Conservation (phyloP, 140 eudicot species). For the Senecio squalidus region DNA sequence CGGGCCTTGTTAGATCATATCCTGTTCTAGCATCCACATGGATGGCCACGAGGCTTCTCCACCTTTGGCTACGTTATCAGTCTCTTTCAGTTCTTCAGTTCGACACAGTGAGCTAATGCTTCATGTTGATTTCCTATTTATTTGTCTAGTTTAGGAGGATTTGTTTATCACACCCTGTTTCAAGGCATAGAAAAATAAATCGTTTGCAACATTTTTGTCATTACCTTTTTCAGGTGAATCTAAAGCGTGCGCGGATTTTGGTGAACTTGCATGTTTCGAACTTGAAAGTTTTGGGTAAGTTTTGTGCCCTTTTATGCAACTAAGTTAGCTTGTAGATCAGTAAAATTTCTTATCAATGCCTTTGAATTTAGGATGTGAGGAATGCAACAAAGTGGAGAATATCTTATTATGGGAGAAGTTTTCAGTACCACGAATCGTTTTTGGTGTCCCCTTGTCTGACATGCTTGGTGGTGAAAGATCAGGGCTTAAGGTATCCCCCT, state of each 20-base stretch:
- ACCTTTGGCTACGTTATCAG: constrained; percentile 90
- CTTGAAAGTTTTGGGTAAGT: constrained; percentile 59
- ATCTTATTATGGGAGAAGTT: constrained; percentile 80
- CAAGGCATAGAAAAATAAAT: not conserved
- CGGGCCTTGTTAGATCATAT: constrained; percentile 70
- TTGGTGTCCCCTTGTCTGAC: constrained; percentile 72
- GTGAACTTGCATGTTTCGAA: constrained; percentile 58
- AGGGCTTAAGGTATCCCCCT: constrained; percentile 52
- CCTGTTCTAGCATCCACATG: constrained; percentile 64
- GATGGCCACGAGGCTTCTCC: constrained; percentile 77
- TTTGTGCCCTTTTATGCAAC: constrained; percentile 6
- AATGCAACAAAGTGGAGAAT: constrained; percentile 83
- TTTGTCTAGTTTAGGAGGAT: constrained; percentile 2
- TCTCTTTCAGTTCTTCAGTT: constrained; percentile 89
- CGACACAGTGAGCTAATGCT: constrained; percentile 52
- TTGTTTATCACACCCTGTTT: constrained; percentile 1
- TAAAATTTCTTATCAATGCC: not conserved
- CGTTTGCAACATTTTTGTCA: constrained; percentile 11
- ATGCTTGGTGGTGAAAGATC: constrained; percentile 61
- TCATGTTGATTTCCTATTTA: not conserved
- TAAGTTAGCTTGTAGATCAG: not conserved
- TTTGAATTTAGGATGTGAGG: constrained; percentile 52
- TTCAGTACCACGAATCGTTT: constrained; percentile 64
- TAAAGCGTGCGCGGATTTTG: constrained; percentile 96
- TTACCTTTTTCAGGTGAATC: constrained; percentile 56